Evolutionary conservation across 345 rosid genomes (phyloP).

Genomic region (Litchi chinensis): DNA sequence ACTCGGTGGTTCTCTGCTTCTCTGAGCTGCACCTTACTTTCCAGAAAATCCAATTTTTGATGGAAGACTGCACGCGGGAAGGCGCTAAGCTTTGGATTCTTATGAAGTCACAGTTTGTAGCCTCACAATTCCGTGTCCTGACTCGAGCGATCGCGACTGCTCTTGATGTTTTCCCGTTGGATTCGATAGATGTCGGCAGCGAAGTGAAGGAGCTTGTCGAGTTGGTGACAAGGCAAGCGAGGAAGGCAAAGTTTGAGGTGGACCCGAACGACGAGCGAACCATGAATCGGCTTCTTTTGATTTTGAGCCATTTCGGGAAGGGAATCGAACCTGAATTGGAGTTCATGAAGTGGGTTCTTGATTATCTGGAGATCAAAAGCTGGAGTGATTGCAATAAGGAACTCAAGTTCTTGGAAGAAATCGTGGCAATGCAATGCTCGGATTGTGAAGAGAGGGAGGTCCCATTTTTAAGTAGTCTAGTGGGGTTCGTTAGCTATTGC

Average conservation of each 20-base stretch:
- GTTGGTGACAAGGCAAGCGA: constrained; percentile 63
- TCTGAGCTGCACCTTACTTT: constrained; percentile 68
- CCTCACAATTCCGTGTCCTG: constrained; percentile 51
- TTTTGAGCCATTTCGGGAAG: constrained; percentile 50
- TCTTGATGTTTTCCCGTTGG: constrained; percentile 55
- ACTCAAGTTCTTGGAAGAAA: constrained; percentile 60
- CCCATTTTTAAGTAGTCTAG: constrained; percentile 55
- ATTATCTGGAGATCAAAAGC: constrained; percentile 51
- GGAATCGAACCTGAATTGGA: constrained; percentile 53
- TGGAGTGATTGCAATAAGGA: constrained; percentile 72
- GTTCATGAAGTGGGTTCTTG: constrained; percentile 45
- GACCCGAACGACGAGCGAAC: constrained; percentile 56
- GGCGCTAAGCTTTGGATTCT: constrained; percentile 61
- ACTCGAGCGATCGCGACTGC: constrained; percentile 55
- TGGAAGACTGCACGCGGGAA: constrained; percentile 71
- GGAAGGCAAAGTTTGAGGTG: constrained; percentile 42
- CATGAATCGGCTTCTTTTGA: constrained; percentile 31
- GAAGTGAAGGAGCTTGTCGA: constrained; percentile 78
- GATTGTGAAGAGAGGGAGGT: constrained; percentile 45
- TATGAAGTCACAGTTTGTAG: constrained; percentile 54
- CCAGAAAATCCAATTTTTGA: constrained; percentile 67
- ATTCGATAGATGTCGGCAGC: constrained; percentile 43
- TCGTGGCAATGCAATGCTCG: constrained; percentile 37
- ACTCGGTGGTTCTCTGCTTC: constrained; percentile 48
- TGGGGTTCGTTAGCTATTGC: constrained; percentile 67